These are phyloP conservation scores for Sideroxylon spinosum DNA, from an alignment of 179 eudicot species.

Conservation along the genomic window DNA sequence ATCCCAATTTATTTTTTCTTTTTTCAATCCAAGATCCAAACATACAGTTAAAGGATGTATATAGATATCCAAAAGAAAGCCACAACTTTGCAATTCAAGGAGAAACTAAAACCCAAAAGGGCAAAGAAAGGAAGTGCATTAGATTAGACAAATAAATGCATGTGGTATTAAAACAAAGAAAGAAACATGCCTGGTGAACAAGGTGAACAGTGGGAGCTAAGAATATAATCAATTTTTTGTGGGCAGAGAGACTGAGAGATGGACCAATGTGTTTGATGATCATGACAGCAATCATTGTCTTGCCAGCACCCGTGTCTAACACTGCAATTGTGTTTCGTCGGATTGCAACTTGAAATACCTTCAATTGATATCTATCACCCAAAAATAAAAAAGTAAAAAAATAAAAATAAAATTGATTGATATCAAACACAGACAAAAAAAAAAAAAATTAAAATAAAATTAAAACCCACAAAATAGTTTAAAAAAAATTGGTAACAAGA, in stretches of 20 bases:
- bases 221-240: slow-evolving; percentile 39
- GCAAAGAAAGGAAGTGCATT: background rate
- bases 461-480: background rate
- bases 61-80: no score
- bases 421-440: background rate
- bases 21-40: no score
- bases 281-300: slow-evolving; percentile 45
- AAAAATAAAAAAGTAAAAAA: background rate
- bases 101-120: background rate
- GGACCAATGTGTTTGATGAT: slow-evolving; percentile 43
- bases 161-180: background rate
- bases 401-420: background rate
- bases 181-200: slow-evolving; percentile 46
- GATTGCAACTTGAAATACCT: slow-evolving; percentile 43
- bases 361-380: slow-evolving; percentile 33
- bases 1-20: no score
- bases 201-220: slow-evolving; percentile 62
- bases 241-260: slow-evolving; percentile 15
- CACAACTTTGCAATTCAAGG: background rate
- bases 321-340: slow-evolving; percentile 44
- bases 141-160: background rate
- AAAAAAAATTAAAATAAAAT: background rate
- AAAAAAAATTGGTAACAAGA: background rate
- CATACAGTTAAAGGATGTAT: no score
- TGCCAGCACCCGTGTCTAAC: slow-evolving; percentile 45